Evolutionary conservation across 2,329 filamentous ascomycete genomes (phyloP).

Genomic region (Colletotrichum spaethianum): DNA sequence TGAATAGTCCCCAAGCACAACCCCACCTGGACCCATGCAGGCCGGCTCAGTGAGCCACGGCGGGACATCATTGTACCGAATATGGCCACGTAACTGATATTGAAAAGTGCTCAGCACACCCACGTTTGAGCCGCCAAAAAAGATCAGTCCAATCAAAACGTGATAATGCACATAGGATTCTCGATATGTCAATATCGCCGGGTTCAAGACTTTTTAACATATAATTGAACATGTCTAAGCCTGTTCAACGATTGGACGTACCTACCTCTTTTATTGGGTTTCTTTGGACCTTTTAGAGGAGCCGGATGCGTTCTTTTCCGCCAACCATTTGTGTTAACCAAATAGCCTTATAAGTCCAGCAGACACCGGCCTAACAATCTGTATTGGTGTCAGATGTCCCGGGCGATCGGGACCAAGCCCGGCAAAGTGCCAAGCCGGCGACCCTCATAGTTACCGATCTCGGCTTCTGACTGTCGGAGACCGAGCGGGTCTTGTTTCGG

Average conservation of each 20-base stretch:
- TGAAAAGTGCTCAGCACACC: not conserved
- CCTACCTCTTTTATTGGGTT: too few relatives aligned
- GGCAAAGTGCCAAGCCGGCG: not conserved
- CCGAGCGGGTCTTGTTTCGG: constrained; percentile 12
- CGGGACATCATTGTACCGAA: not conserved
- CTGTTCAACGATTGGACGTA: too few relatives aligned
- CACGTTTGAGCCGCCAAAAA: not conserved
- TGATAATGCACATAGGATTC: too few relatives aligned
- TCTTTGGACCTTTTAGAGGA: too few relatives aligned
- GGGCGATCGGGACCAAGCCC: not conserved
- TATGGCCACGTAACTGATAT: not conserved
- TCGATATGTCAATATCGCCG: too few relatives aligned
- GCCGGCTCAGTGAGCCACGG: not conserved
- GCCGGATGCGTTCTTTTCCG: too few relatives aligned
- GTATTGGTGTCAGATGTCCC: not conserved
- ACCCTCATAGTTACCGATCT: not conserved
- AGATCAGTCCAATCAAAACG: too few relatives aligned
- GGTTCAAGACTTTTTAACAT: too few relatives aligned
- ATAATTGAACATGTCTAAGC: too few relatives aligned
- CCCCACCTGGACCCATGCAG: not conserved
- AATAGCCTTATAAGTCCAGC: too few relatives aligned
- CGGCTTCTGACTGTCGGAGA: constrained; percentile 9
- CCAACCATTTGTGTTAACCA: too few relatives aligned
- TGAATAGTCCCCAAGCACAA: not conserved
- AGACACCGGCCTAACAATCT: not conserved